A percentile compares a stretch with the other conserved stretches of the same genome.
Evolutionary conservation across 352 stramenopile genomes (phyloP).

Genomic region (Pythium inflatum): DNA sequence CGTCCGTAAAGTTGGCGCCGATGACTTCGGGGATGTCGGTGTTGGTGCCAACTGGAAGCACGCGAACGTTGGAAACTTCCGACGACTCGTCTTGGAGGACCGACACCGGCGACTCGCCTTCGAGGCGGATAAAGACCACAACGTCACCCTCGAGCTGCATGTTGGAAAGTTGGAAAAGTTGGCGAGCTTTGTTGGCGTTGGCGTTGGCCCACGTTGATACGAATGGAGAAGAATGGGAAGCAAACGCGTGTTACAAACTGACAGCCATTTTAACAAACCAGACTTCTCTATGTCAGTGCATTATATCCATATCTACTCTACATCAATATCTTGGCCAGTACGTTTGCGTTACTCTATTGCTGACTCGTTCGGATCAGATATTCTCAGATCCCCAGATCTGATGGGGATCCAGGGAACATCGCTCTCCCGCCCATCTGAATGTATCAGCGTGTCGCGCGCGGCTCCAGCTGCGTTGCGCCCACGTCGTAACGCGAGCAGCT

Average conservation of each 20-base stretch:
- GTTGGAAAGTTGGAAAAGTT: constrained; percentile 9
- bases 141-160: constrained; percentile 56
- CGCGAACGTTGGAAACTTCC: constrained; percentile 49
- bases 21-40: constrained; percentile 51
- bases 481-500: too few species aligned
- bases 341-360: too few species aligned
- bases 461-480: not conserved
- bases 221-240: constrained; percentile 7
- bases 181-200: not conserved
- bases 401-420: too few species aligned
- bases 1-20: constrained; percentile 34
- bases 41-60: constrained; percentile 44
- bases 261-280: not conserved
- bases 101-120: constrained; percentile 43
- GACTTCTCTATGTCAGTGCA: not conserved
- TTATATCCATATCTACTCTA: not conserved
- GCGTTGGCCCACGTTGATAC: not conserved
- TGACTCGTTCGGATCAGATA: too few species aligned
- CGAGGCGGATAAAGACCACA: constrained; percentile 58
- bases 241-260: constrained; percentile 7
- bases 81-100: constrained; percentile 50
- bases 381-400: too few species aligned
- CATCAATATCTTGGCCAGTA: not conserved
- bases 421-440: not conserved
- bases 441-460: not conserved